phyloP scores from a whole-genome alignment of 1,139 yeast species.

The Wickerhamomyces sp. region DNA sequence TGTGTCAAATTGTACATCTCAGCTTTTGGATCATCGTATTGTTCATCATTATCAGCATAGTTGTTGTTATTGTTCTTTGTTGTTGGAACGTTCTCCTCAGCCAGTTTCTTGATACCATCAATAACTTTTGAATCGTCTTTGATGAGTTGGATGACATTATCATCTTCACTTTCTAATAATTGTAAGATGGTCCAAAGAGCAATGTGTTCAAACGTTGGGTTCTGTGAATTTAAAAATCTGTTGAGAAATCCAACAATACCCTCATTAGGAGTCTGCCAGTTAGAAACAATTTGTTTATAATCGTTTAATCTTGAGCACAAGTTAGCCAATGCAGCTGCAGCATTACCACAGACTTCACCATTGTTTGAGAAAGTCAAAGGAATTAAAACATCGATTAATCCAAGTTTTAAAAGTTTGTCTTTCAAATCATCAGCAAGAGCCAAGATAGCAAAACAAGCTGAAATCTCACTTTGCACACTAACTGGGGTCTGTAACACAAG shows the following conservation, averaged over 20 bases:
- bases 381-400: conserved; percentile 81
- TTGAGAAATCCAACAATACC: conserved; percentile 84
- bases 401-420: conserved; percentile 75
- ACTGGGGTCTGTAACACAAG: conserved; percentile 81
- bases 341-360: conserved; percentile 96
- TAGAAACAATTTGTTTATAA: conserved; percentile 71
- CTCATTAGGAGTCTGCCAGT: conserved; percentile 77
- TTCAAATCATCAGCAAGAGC: conserved; percentile 96
- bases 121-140: conserved; percentile 57
- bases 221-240: conserved; percentile 75
- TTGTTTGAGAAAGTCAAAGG: conserved; percentile 86
- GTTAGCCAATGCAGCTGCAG: conserved; percentile 97
- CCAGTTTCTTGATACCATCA: conserved; percentile 47
- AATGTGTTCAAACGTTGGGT: conserved; percentile 96
- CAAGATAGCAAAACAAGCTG: conserved; percentile 95
- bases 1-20: conserved; percentile 76
- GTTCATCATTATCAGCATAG: conserved; percentile 21
- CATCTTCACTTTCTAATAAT: conserved; percentile 80
- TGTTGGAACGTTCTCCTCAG: conserved; percentile 32
- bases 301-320: conserved; percentile 81
- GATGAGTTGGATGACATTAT: conserved; percentile 58
- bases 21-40: conserved; percentile 55
- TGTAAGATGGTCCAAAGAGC: conserved; percentile 97
- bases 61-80: conserved; percentile 22
- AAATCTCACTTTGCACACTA: conserved; percentile 89